Percentiles rank a stretch among this genome's conserved stretches.
Evolutionary conservation across 192 early-diverging fungal species (phyloP).

Genomic region (Coemansia sp.): DNA sequence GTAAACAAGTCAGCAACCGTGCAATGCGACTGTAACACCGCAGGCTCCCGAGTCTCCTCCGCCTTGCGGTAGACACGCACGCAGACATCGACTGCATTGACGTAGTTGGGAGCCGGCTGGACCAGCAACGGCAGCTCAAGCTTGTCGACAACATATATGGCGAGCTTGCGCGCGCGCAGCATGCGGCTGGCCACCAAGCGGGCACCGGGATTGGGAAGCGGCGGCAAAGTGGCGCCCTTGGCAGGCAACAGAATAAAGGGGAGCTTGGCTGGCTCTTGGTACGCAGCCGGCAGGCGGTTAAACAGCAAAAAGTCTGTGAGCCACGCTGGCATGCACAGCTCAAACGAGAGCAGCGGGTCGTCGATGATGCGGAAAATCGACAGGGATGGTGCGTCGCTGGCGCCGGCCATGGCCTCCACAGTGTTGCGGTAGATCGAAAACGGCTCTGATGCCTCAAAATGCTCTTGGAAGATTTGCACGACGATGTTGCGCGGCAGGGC

Average conservation of each 20-base stretch:
- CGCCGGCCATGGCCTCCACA: conserved; percentile 13
- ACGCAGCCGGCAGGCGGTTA: conserved; percentile 63
- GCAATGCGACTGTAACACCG: not conserved
- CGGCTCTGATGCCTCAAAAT: conserved; percentile 34
- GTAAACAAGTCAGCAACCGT: conserved; percentile 19
- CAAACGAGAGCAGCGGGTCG: conserved; percentile 58
- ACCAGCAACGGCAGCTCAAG: conserved; percentile 52
- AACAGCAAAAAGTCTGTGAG: conserved; percentile 80
- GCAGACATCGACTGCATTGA: conserved; percentile 43
- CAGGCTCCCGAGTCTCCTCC: not conserved
- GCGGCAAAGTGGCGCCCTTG: conserved; percentile 47
- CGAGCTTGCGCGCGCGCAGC: conserved; percentile 84
- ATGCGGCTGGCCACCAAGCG: conserved; percentile 87
- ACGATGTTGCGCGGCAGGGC: conserved; percentile 39
- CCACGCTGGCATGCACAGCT: conserved; percentile 84
- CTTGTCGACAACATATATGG: conserved; percentile 84
- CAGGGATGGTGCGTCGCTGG: conserved; percentile 1
- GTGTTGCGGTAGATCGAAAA: conserved; percentile 40
- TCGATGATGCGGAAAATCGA: conserved; percentile 32
- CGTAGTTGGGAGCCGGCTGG: conserved; percentile 52
- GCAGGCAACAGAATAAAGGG: conserved; percentile 79
- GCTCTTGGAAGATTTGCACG: conserved; percentile 35
- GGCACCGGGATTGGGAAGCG: conserved; percentile 55
- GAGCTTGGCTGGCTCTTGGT: conserved; percentile 81
- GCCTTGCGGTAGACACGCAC: conserved; percentile 17